Conservation (phyloP, 1,284 basidiomycete species). For the Melampsora allii-populina region DNA sequence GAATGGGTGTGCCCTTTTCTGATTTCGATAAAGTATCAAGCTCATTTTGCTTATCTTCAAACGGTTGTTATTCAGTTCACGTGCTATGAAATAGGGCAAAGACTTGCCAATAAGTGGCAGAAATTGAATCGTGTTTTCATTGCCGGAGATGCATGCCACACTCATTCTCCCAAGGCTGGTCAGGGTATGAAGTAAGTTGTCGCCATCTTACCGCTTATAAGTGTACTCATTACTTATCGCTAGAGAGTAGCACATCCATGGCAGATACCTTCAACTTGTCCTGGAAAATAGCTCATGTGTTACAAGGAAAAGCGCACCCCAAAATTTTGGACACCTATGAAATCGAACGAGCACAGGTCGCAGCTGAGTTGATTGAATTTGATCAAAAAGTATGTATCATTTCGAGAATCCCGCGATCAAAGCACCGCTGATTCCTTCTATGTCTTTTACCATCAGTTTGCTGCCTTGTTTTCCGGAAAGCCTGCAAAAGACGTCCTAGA, state of each 20-base stretch:
- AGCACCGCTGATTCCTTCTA: background rate
- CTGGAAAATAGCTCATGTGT: slow-evolving; percentile 72
- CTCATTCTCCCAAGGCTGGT: slow-evolving; percentile 72
- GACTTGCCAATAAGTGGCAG: slow-evolving; percentile 68
- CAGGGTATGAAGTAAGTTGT: slow-evolving; percentile 58
- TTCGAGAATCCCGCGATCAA: background rate
- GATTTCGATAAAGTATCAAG: slow-evolving; percentile 60
- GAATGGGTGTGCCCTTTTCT: slow-evolving; percentile 66
- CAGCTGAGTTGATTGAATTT: slow-evolving; percentile 70
- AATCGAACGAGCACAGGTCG: slow-evolving; percentile 59
- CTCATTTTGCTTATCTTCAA: background rate
- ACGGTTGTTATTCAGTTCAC: slow-evolving; percentile 5
- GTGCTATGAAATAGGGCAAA: slow-evolving; percentile 62
- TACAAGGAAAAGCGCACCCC: slow-evolving; percentile 66
- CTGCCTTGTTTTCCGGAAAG: slow-evolving; percentile 71
- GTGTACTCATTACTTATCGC: background rate
- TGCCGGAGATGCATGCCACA: slow-evolving; percentile 74
- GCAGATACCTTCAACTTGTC: slow-evolving; percentile 67
- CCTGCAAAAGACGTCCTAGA: slow-evolving; percentile 56
- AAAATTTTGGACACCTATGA: slow-evolving; percentile 63
- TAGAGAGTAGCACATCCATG: slow-evolving; percentile 43
- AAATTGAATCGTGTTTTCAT: slow-evolving; percentile 71
- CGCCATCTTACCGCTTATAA: no score
- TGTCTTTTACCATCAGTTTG: slow-evolving; percentile 56
- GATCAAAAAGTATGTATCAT: slow-evolving; percentile 58